Conservation (phyloP, 192 early-diverging fungal genomes). For the Helicostylum pulchrum region DNA sequence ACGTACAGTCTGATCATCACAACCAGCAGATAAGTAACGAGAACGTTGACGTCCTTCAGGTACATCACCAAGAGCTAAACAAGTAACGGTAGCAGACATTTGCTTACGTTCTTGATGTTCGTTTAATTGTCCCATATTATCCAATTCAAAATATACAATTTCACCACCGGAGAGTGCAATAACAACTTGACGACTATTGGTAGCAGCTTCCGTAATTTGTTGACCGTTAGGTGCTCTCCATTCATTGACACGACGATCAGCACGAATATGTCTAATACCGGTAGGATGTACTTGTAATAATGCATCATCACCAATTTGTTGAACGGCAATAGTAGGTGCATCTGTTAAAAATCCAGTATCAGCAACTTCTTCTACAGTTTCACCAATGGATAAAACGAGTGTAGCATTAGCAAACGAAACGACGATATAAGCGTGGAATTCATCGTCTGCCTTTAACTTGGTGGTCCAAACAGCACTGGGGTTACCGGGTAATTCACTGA, state of each 20-base stretch:
- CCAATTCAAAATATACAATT: constrained; percentile 92
- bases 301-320: constrained; percentile 82
- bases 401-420: constrained; percentile 93
- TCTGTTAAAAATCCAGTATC: constrained; percentile 86
- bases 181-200: constrained; percentile 78
- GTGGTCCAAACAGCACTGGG: constrained; percentile 91
- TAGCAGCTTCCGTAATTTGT: constrained; percentile 73
- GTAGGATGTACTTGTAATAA: constrained; percentile 88
- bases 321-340: constrained; percentile 82
- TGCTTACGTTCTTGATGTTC: constrained; percentile 81
- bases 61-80: constrained; percentile 77
- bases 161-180: constrained; percentile 83
- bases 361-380: constrained; percentile 87
- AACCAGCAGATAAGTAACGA: constrained; percentile 87
- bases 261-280: constrained; percentile 85
- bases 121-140: constrained; percentile 73
- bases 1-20: constrained; percentile 88
- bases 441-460: constrained; percentile 44
- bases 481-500: constrained; percentile 88
- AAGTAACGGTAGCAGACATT: constrained; percentile 66
- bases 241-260: constrained; percentile 87
- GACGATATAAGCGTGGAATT: constrained; percentile 81
- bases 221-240: constrained; percentile 85
- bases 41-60: constrained; percentile 71
- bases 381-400: constrained; percentile 87